Evolutionary conservation across 2,329 filamentous ascomycete species (phyloP), one percentile per base, ranked within the genome.

Genomic region (Aspergillus arachidicola): DNA sequence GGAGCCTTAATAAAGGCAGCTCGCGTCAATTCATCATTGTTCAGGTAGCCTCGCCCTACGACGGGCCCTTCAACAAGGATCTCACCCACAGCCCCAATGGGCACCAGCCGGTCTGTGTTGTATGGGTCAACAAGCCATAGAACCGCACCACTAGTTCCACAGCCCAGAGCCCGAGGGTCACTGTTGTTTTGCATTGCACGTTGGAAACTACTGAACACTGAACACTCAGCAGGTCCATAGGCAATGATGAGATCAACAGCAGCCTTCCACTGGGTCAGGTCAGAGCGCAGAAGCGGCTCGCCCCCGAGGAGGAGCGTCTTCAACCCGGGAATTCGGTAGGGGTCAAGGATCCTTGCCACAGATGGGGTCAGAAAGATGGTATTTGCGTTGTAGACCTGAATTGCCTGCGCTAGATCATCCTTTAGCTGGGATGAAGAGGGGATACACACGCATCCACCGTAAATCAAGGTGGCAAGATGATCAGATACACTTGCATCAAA

Each of bases 1-100:
- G 70, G 71, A 48, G 71, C 54, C 12, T 71, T 57, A 53, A 73
- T 68, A 54, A 73, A 75, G 12, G 64, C 58, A 6, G 62, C 50
- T 21, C 26, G 43, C 16, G 72, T 75, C 55, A 65, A 69, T 34
- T 61, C 58, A 36, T 60, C 57, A 21, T 74, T 64, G 32, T 71
- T 67, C 14, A 80, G 59, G 60, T 41, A 41, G 19, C 19, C 14
- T n/a, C 38, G 38, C 19, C 38, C 38, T 16, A 41, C 19, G 14
- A 41, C 38, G 14, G 38, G 38, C 19, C 38, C 38, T 41, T 41
- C 38, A 41, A 41, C 12, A n/a, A 41, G 14, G 38, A 41, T n/a
- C 38, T 41, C 38, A 41, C 38, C 38, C 12, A n/a, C 14, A 16
- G 38, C 38, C 14, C 38, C 38, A n/a, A 41, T 41, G 12, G 38